phyloP scores from a whole-genome alignment of 768 basidiomycete species.

The Hortiboletus campestris region DNA sequence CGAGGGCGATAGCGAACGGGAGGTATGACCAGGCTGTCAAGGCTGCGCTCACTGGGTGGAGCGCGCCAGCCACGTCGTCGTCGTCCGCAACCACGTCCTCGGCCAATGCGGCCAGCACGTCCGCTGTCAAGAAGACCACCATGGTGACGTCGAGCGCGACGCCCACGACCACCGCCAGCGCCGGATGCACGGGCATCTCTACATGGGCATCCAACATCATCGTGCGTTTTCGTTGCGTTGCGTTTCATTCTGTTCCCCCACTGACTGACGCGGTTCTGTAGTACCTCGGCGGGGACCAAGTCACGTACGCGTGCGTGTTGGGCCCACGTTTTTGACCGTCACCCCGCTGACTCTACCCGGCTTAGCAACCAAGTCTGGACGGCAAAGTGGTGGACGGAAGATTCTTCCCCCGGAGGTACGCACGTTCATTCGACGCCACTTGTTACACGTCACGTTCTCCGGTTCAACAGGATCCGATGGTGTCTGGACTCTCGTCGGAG shows the following conservation, averaged over 20 bases:
- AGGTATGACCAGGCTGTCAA: slow-evolving; percentile 44
- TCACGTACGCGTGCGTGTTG: slow-evolving; percentile 38
- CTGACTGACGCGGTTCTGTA: slow-evolving; percentile 21
- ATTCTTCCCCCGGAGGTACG: slow-evolving; percentile 1
- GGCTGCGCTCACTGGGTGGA: slow-evolving; percentile 33
- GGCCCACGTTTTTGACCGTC: neutral
- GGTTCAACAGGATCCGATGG: neutral
- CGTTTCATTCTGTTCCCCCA: neutral
- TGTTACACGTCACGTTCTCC: neutral
- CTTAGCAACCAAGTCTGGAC: slow-evolving; percentile 10
- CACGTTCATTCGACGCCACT: neutral
- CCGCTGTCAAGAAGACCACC: slow-evolving; percentile 6
- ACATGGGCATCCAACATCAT: slow-evolving; percentile 39
- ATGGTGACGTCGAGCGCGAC: neutral
- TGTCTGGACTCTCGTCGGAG: slow-evolving; percentile 16
- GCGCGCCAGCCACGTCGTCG: slow-evolving; percentile 2
- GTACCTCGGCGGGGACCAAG: slow-evolving; percentile 45
- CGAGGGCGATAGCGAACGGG: slow-evolving; percentile 35
- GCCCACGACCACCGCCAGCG: slow-evolving; percentile 9
- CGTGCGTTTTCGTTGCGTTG: slow-evolving; percentile 28
- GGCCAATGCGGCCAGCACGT: neutral
- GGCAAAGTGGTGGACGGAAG: slow-evolving; percentile 21
- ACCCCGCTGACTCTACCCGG: no score
- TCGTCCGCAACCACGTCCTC: neutral
- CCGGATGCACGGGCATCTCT: slow-evolving; percentile 41